These are phyloP conservation scores for Aspergillus candidus DNA, from an alignment of 2,329 filamentous ascomycete genomes.

Conservation along the genomic window DNA sequence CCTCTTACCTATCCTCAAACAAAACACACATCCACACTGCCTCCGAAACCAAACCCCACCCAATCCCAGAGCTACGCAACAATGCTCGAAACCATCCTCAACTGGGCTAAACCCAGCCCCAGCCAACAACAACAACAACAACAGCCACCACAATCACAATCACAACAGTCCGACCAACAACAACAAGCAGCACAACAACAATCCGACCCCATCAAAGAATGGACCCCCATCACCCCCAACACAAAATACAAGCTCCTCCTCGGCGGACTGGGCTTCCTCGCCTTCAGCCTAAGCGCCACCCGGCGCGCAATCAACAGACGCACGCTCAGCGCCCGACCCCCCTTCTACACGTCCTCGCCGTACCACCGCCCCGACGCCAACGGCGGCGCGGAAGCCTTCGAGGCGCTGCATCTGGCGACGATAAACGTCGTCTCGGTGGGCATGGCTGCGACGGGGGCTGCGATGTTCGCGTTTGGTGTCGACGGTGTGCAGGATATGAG, in stretches of 20 bases:
- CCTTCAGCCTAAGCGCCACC: slow-evolving; percentile 64
- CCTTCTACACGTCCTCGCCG: slow-evolving; percentile 57
- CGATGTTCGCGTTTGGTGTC: slow-evolving; percentile 73
- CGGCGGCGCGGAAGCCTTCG: slow-evolving; percentile 66
- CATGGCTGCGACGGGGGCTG: slow-evolving; percentile 67
- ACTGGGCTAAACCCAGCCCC: slow-evolving; percentile 1
- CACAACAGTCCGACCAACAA: slow-evolving; percentile 3
- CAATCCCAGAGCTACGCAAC: background rate
- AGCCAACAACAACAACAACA: slow-evolving; percentile 6
- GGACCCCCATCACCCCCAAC: slow-evolving; percentile 13
- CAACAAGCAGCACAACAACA: background rate
- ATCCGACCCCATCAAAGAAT: slow-evolving; percentile 2
- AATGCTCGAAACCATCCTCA: slow-evolving; percentile 22
- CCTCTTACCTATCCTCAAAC: background rate
- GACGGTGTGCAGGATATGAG: slow-evolving; percentile 61
- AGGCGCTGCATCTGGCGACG: slow-evolving; percentile 80
- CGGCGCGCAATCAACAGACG: slow-evolving; percentile 64
- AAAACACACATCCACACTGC: background rate
- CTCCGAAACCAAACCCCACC: background rate
- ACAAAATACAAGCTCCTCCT: slow-evolving; percentile 54
- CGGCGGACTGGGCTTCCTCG: slow-evolving; percentile 69
- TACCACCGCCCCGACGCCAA: slow-evolving; percentile 47
- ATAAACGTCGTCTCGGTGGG: slow-evolving; percentile 73
- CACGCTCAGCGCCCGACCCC: slow-evolving; percentile 56
- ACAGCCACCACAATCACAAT: too few relatives aligned